A percentile compares a stretch with the other conserved stretches of the same genome.
These are phyloP conservation scores for Talaromyces sp. DNA, from an alignment of 2,329 filamentous ascomycete species.

Conservation along the genomic window DNA sequence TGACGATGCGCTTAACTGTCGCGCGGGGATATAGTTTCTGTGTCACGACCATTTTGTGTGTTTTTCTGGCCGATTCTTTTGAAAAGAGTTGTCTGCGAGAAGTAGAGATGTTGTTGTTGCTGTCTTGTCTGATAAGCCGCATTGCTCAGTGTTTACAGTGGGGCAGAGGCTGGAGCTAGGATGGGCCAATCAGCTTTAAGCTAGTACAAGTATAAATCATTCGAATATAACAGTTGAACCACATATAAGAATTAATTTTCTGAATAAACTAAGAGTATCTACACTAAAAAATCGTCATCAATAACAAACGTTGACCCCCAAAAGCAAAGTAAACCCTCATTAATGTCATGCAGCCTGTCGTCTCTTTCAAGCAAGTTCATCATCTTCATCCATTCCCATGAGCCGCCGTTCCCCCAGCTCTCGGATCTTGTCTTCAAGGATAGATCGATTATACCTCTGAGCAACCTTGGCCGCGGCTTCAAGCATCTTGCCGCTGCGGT, in stretches of 20 bases:
- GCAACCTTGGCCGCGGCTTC: slow-evolving; percentile 89
- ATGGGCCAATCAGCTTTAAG: background rate
- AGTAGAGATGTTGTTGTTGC: background rate
- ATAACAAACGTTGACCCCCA: background rate
- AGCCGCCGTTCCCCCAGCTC: slow-evolving; percentile 70
- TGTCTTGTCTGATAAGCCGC: background rate
- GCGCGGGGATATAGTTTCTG: slow-evolving; percentile 77
- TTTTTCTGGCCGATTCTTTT: background rate
- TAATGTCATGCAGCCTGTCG: background rate
- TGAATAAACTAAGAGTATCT: background rate
- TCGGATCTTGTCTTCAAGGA: slow-evolving; percentile 85
- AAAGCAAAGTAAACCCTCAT: background rate
- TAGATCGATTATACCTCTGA: slow-evolving; percentile 69
- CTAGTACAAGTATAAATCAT: background rate
- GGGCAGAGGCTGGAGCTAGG: background rate
- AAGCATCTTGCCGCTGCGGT: slow-evolving; percentile 80
- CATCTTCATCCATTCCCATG: slow-evolving; percentile 55
- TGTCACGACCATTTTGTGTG: slow-evolving; percentile 49
- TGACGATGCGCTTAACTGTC: slow-evolving; percentile 82
- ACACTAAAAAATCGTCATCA: background rate
- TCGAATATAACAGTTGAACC: background rate
- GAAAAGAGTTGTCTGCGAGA: background rate
- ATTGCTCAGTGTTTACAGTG: background rate
- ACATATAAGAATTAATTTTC: background rate
- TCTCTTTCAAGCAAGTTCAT: slow-evolving; percentile 30